A percentile compares a stretch with the other conserved stretches of the same genome.
Conservation (phyloP, 306 rosid genomes). For the Crataegus laevigata region DNA sequence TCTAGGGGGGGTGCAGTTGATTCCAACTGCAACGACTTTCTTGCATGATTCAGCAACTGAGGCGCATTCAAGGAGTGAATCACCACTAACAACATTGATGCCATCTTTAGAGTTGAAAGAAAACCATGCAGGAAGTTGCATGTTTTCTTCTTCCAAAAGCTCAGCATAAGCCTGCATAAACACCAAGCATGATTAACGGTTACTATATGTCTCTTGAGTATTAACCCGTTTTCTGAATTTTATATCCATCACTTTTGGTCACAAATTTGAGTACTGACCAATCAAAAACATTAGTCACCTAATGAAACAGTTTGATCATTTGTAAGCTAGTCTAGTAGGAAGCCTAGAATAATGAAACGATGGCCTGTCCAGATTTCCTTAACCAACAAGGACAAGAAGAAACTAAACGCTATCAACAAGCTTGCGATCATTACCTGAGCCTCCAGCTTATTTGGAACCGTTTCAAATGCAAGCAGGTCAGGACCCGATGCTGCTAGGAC, state of each 20-base stretch:
- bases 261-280: neutral
- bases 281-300: neutral
- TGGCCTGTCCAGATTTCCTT: neutral
- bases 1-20: conserved; percentile 94
- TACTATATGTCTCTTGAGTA: neutral
- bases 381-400: neutral
- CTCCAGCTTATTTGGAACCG: conserved; percentile 81
- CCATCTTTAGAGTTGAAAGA: conserved; percentile 88
- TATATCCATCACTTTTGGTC: neutral
- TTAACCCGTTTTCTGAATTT: neutral
- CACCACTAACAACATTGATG: conserved; percentile 67
- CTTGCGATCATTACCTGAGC: conserved; percentile 48
- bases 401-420: neutral
- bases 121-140: conserved; percentile 86
- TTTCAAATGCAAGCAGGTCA: conserved; percentile 85
- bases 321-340: neutral
- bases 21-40: conserved; percentile 69
- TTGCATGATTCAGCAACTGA: conserved; percentile 68
- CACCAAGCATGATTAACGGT: neutral
- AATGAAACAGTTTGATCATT: neutral
- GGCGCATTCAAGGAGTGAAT: conserved; percentile 68
- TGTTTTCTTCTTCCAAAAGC: conserved; percentile 71
- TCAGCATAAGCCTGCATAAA: conserved; percentile 67
- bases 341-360: neutral
- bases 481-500: conserved; percentile 67